Base-by-base conservation (phyloP, 1,139 yeast genomes). In the Suzukiozyma palmioleophila region DNA sequence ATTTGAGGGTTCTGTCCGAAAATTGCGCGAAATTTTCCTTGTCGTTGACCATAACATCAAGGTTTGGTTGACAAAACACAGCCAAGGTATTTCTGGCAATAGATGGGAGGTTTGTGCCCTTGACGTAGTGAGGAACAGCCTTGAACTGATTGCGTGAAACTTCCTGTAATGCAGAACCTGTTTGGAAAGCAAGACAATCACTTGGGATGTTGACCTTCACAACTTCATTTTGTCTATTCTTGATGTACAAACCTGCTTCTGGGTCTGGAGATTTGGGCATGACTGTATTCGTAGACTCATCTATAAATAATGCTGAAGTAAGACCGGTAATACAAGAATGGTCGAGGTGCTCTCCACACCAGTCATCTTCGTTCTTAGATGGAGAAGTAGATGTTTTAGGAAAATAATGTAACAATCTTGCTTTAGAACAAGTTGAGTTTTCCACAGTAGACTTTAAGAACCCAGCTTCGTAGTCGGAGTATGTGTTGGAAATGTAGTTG, bases 281-380 rank as follows among this genome's bases (percentile, higher is more conserved):
- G 15, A 52, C 48, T 48, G 43, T 47, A 12, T 43, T 46, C 29
- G 53, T 46, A 1, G 60, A 47, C 43, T 73, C 77, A 42, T 73
- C 72, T n/a, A 75, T 48, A 44, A 67, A 77, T 48, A 77, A 54
- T 11, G 83, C 83, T 10, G 81, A 72, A 0, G 84, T 77, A 29
- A 79, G 60, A 0, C 81, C 85, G 0, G 85, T 80, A 26, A 80
- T 56, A 51, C 84, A 77, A 3, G 82, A 75, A 50, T 79, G 85
- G 54, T 80, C 85, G 35, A 73, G 49, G 51, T 80, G 86, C 47
- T 78, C 82, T 1, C 84, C 84, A 56, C 86, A 80, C 85, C 86
- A 80, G 39, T 68, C 66, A 30, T 60, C 66, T 30, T 58, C 60
- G 31, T 49, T 54, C 3, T 43, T 45, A 7, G 43, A 45, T 2